Percentiles rank a stretch among this genome's conserved stretches.
These are phyloP conservation scores for Fusarium sp. DNA, from an alignment of 2,329 filamentous ascomycete species.

Conservation along the genomic window DNA sequence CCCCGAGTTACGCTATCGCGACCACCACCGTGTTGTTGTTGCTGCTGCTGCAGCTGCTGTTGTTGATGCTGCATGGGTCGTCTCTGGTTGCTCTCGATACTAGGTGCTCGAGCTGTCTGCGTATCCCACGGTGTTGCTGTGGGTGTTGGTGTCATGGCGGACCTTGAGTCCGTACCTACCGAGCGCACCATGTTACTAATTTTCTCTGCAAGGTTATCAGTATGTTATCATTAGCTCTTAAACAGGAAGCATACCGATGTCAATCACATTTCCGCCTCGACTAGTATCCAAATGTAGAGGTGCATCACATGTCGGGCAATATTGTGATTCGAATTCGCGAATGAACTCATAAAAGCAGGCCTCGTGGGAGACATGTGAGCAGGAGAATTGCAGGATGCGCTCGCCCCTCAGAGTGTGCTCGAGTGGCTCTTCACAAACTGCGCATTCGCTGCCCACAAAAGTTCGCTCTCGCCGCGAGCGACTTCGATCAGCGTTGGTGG, in stretches of 20 bases:
- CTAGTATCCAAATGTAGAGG: constrained; percentile 93
- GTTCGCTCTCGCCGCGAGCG: constrained; percentile 90
- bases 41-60: constrained; percentile 26
- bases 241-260: constrained; percentile 76
- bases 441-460: constrained; percentile 94
- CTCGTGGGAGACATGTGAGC: constrained; percentile 96
- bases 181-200: constrained; percentile 93
- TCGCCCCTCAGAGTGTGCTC: constrained; percentile 96
- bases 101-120: constrained; percentile 69
- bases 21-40: constrained; percentile 37
- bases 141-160: constrained; percentile 67
- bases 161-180: constrained; percentile 74
- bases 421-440: constrained; percentile 95
- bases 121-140: constrained; percentile 78
- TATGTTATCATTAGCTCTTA: constrained; percentile 37
- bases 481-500: constrained; percentile 74
- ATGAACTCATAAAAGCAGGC: constrained; percentile 99
- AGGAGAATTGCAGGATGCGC: constrained; percentile 94
- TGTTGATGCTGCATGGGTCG: constrained; percentile 49
- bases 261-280: constrained; percentile 90
- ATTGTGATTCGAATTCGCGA: constrained; percentile 92
- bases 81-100: constrained; percentile 60
- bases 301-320: constrained; percentile 93
- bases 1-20: constrained; percentile 59
- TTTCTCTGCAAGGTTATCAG: constrained; percentile 77